Evolutionary conservation across 1,139 yeast genomes (phyloP).

Genomic region (Yamadazyma dendronema): DNA sequence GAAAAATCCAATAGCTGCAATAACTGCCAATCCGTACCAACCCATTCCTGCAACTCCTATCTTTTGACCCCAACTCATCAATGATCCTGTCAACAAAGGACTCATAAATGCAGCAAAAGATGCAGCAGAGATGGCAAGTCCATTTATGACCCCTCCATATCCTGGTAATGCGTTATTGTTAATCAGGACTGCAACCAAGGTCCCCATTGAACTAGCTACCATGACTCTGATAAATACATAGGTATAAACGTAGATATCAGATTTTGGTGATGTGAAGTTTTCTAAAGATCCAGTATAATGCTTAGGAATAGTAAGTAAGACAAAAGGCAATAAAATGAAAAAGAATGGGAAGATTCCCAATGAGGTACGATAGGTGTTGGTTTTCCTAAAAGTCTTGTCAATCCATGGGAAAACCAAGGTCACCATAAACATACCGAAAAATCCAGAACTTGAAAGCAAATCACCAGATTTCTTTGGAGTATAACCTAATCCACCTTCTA

Average conservation of each 20-base stretch:
- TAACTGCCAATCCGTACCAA: slow-evolving; percentile 44
- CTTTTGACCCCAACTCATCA: slow-evolving; percentile 48
- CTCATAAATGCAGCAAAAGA: slow-evolving; percentile 57
- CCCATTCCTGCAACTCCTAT: slow-evolving; percentile 44
- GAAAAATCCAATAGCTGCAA: slow-evolving; percentile 31
- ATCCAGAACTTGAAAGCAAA: slow-evolving; percentile 53
- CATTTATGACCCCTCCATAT: slow-evolving; percentile 49
- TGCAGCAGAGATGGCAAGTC: slow-evolving; percentile 46
- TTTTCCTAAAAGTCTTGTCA: slow-evolving; percentile 47
- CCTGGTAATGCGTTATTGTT: slow-evolving; percentile 46
- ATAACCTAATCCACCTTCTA: slow-evolving; percentile 30
- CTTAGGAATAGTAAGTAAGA: slow-evolving; percentile 36
- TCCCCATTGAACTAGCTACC: slow-evolving; percentile 32
- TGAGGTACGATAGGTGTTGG: slow-evolving; percentile 42
- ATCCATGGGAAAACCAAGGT: slow-evolving; percentile 51
- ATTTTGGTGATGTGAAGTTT: slow-evolving; percentile 19
- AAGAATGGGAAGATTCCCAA: slow-evolving; percentile 44
- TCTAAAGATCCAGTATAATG: slow-evolving; percentile 12
- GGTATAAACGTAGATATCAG: slow-evolving; percentile 23
- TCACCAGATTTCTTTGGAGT: slow-evolving; percentile 49
- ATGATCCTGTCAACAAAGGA: slow-evolving; percentile 55
- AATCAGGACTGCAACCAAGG: slow-evolving; percentile 36
- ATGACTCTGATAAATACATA: slow-evolving; percentile 19
- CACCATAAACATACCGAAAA: slow-evolving; percentile 51
- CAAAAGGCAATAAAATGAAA: slow-evolving; percentile 48